Conservation (phyloP, 805 yeast genomes). For the Suhomyces kilbournensis region DNA sequence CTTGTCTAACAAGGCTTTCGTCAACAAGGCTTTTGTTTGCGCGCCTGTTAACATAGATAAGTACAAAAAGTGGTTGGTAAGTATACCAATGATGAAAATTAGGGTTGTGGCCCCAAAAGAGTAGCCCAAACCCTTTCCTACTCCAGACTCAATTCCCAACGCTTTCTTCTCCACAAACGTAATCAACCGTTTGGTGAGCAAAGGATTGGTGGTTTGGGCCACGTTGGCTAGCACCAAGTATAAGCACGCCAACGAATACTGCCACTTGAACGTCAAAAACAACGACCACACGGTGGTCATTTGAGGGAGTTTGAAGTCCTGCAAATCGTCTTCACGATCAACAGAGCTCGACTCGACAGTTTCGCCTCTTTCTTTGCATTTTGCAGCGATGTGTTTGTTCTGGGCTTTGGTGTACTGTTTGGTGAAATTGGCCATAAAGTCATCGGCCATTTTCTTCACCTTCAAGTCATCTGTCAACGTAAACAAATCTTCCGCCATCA, state of each 20-base stretch:
- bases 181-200: constrained; percentile 37
- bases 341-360: constrained; percentile 19
- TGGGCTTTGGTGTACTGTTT: constrained; percentile 9
- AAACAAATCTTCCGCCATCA: constrained; percentile 61
- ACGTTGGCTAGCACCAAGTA: constrained; percentile 23
- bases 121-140: constrained; percentile 41
- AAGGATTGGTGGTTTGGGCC: constrained; percentile 30
- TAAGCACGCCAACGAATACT: constrained; percentile 21
- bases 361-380: constrained; percentile 25
- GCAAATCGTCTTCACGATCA: constrained; percentile 22
- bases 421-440: constrained; percentile 19
- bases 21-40: constrained; percentile 23
- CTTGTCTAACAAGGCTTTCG: constrained; percentile 23
- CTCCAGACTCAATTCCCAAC: constrained; percentile 18
- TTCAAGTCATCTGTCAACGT: constrained; percentile 31
- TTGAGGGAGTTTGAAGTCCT: constrained; percentile 29
- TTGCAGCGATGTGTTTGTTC: constrained; percentile 18
- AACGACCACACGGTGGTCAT: constrained; percentile 17
- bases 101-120: constrained; percentile 36
- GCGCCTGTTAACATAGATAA: constrained; percentile 26
- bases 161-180: constrained; percentile 29
- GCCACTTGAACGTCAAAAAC: constrained; percentile 29
- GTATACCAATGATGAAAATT: constrained; percentile 21
- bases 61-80: constrained; percentile 23
- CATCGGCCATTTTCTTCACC: constrained; percentile 29